Evolutionary conservation across 2,329 filamentous ascomycete genomes (phyloP), one percentile per base, ranked within the genome.

Genomic region (Clonostachys chloroleuca): DNA sequence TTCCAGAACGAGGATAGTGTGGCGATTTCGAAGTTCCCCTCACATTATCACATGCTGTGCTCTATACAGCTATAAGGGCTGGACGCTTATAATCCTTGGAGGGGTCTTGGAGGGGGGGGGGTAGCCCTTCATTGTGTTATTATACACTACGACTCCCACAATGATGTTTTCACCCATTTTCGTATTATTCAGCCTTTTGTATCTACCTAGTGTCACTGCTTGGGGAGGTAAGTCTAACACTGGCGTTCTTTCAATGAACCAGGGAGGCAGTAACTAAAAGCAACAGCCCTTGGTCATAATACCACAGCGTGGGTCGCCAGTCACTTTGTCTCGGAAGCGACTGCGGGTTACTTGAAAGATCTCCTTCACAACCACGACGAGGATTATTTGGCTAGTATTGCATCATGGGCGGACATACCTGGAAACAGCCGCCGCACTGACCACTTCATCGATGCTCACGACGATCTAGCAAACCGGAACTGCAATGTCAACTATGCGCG

Each of bases 381-480:
- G 47, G 74, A 81, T 55, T 85, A 84, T 57, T 71, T 87, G 24
- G 81, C 82, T 43, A 73, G 73, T 48, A 75, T 86, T 5, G 83
- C 83, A 4, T 80, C 80, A 9, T 87, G 83, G 83, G 83, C 83
- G 30, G 83, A 87, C 65, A 73, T 75, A 61, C 83, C 78, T 68
- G 82, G 80, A 13, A 70, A 71, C 37, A 86, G 81, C 63, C 81
- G 77, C 9, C 78, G 73, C 52, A 75, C 74, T 35, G 84, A 83
- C 51, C 77, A 80, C 61, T 80, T 67, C 56, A 78, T 80, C 54
- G 77, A 80, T 56, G 76, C 77, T 37, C 65, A 76, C 41, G 58
- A 59, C 50, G 55, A 49, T 50, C 55, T 59, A 33, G 59, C 60
- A n/a, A 51, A 50, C 17, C 5, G 20, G 20, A 47, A 48, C 9